Base-by-base conservation (phyloP, 306 rosid genomes). In the Vicia villosa region DNA sequence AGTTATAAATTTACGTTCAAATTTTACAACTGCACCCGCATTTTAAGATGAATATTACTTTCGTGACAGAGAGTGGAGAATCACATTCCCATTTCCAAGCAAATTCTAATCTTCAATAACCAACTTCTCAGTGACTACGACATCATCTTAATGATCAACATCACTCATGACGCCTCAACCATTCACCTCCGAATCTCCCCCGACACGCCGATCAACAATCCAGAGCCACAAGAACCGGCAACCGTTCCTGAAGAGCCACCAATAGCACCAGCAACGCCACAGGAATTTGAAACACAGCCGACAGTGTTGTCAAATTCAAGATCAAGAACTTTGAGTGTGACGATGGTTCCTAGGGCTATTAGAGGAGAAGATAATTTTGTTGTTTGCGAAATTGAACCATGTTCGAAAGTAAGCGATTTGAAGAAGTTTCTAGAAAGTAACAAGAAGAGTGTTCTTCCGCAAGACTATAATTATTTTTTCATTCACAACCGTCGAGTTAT, bases 71-170 rank as follows among this genome's bases (percentile, higher is more conserved):
- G 41, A 22, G 58, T 56, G 83, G 81, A 9, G 40, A 21, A 7
- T 9, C 84, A 45, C 22, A 84, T 90, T 16, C 88, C 88, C 50
- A 17, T 74, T 30, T 20, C 79, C 21, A 73, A 64, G 11, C 94
- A 90, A 66, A 26, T 49, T 90, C 4, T 47, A 34, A 34, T 86
- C 76, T 87, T 87, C 77, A 74, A 90, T 2, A 80, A 88, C 63
- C 72, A 60, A 26, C 13, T 69, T 63, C 89, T 90, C 7, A 63
- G 64, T 7, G 16, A 55, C n/a, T 4, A 11, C 9, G 17, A 24
- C 28, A 6, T 55, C 10, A 55, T 55, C 17, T 1, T 24, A 1
- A 4, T 2, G 1, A 24, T 10, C 10, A 3, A 6, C 30, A 4
- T 24, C 36, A 2, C 17, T 55, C 0, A 10, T n/a, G n/a, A n/a